Conservation (phyloP, 2,329 filamentous ascomycete genomes). For the Fusarium vanettenii region DNA sequence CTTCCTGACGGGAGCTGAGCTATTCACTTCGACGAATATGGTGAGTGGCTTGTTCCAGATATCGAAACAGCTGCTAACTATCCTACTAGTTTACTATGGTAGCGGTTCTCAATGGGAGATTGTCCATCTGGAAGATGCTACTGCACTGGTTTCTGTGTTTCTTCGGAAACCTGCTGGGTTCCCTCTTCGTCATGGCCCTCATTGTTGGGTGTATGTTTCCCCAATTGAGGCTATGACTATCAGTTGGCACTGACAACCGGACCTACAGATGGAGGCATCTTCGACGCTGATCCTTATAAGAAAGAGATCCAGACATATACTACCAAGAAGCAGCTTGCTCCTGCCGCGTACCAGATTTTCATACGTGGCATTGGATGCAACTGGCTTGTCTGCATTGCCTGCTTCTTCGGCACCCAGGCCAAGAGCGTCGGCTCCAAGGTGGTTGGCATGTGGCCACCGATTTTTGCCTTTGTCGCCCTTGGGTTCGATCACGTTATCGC, state of each 20-base stretch:
- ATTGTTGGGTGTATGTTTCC: conserved; percentile 53
- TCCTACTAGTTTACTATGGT: conserved; percentile 33
- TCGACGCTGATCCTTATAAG: conserved; percentile 54
- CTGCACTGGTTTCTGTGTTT: conserved; percentile 59
- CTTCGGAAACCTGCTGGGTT: conserved; percentile 60
- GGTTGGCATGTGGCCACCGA: conserved; percentile 67
- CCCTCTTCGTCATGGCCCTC: conserved; percentile 59
- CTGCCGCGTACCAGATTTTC: conserved; percentile 64
- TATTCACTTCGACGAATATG: conserved; percentile 40
- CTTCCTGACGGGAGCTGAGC: conserved; percentile 34
- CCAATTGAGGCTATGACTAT: fast-evolving
- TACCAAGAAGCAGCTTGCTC: conserved; percentile 60
- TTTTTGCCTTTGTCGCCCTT: conserved; percentile 64
- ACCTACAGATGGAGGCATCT: conserved; percentile 55
- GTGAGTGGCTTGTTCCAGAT: conserved; percentile 1
- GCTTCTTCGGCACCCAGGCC: conserved; percentile 59
- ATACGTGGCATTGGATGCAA: conserved; percentile 66
- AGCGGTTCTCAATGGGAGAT: conserved; percentile 30
- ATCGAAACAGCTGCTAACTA: not conserved
- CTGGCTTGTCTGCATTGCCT: conserved; percentile 68
- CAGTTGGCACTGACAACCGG: not conserved
- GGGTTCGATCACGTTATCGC: conserved; percentile 68
- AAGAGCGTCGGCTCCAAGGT: conserved; percentile 64
- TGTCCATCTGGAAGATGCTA: conserved; percentile 39
- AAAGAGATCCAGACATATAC: conserved; percentile 59